Conservation (phyloP, 768 basidiomycete genomes). For the Collybiopsis luxurians region DNA sequence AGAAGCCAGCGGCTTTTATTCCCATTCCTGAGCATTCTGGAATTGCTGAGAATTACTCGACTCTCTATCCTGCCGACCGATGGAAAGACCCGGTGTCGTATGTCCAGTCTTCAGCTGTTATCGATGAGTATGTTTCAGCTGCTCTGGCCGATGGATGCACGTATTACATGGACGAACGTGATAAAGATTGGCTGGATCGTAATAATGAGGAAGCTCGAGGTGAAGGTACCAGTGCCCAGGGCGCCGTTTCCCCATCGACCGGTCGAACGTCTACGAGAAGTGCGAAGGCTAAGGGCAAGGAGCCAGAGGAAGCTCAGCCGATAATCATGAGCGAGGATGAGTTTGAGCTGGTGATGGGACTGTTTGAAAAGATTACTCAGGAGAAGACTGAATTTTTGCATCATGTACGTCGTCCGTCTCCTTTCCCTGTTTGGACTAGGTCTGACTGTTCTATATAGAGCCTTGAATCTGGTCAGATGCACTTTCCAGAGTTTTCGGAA, state of each 20-base stretch:
- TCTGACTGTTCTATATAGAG: conserved; percentile 34
- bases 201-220: conserved; percentile 86
- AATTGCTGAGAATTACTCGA: conserved; percentile 71
- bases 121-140: conserved; percentile 68
- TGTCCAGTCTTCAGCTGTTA: conserved; percentile 79
- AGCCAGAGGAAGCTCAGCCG: conserved; percentile 64
- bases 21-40: conserved; percentile 92
- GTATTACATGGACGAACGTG: conserved; percentile 95
- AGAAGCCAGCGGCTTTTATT: conserved; percentile 59
- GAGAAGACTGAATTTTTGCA: conserved; percentile 89
- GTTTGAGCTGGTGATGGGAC: conserved; percentile 93
- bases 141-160: conserved; percentile 74
- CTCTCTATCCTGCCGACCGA: conserved; percentile 63
- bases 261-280: conserved; percentile 61
- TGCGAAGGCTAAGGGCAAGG: conserved; percentile 83
- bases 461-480: conserved; percentile 56
- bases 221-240: conserved; percentile 81
- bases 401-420: conserved; percentile 54
- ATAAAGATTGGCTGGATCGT: conserved; percentile 91
- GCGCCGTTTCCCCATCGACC: conserved; percentile 52
- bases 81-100: conserved; percentile 82
- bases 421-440: background rate
- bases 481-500: conserved; percentile 70
- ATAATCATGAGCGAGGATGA: conserved; percentile 83
- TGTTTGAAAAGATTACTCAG: conserved; percentile 90